Base-by-base conservation (phyloP, 129 eudicot genomes). In the Pittosporum tobira region DNA sequence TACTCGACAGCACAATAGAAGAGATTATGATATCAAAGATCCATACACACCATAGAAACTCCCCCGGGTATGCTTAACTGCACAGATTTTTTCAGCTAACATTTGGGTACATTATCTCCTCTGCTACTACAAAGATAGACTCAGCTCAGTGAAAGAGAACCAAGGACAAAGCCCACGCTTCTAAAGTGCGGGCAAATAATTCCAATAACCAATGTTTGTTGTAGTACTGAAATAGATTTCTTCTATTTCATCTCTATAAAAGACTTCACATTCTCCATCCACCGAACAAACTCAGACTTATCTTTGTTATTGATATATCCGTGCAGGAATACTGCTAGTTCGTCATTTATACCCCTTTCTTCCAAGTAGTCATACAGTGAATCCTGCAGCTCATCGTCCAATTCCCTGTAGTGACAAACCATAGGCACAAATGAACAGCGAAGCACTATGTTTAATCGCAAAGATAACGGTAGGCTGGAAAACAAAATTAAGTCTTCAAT, bases 301-400 rank as follows among this genome's bases (percentile, higher is more conserved):
- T 80, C 87, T 57, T 80, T 80, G 67, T 68, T 59, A 67, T 2
- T 61, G 58, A 72, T 63, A 47, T 68, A 73, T 16, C 18, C 31
- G 45, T 80, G 79, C 77, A 80, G 65, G 62, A 76, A 80, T 36
- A 24, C 67, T 46, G 71, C 75, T 16, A 80, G 74, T 3, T 65
- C 57, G 13, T 80, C 87, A 51, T 76, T 70, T 48, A 80, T 69
- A 43, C 79, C 82, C 74, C 87, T 76, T 10, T 40, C 51, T 77
- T 80, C 87, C 58, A 80, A 62, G 66, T 64, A 76, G 22, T 76
- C 77, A 38, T 72, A 80, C 22, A 76, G 79, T 36, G 74, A 64
- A 49, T 80, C 28, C 54, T 80, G 87, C 60, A 80, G 65, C 28
- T 70, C 60, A 57, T 76, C 87, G 27, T 80, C 87, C 74, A 80